Percentiles rank a stretch among this genome's conserved stretches.
phyloP scores from a whole-genome alignment of 768 basidiomycete species.

The Gloeophyllum trabeum region DNA sequence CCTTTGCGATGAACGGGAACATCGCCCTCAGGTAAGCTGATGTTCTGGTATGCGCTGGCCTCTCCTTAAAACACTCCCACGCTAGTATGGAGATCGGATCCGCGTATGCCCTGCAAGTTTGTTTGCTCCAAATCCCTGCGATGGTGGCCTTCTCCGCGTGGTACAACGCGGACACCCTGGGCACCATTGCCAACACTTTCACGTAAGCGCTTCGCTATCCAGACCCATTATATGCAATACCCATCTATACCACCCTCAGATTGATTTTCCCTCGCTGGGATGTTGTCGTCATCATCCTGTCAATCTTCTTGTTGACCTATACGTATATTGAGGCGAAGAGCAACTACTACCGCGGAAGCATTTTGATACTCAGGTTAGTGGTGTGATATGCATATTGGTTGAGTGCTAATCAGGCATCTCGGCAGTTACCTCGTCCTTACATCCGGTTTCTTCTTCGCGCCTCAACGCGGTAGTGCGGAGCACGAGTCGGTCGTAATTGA shows the following conservation, averaged over 20 bases:
- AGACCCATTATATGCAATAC: neutral
- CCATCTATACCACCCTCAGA: conserved; percentile 26
- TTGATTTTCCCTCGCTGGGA: conserved; percentile 99
- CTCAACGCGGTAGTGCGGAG: conserved; percentile 16
- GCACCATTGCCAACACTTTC: conserved; percentile 82
- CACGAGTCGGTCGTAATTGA: neutral
- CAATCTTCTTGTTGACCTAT: conserved; percentile 97
- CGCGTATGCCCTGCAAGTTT: conserved; percentile 97
- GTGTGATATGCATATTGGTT: neutral
- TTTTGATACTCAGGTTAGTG: conserved; percentile 82
- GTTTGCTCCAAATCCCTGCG: conserved; percentile 92
- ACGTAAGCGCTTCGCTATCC: conserved; percentile 49
- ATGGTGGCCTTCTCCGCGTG: conserved; percentile 99
- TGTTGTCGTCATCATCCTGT: conserved; percentile 86
- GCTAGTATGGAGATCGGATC: conserved; percentile 98
- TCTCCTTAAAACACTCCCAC: conserved; percentile 2
- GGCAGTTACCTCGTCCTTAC: conserved; percentile 81
- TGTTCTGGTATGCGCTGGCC: neutral
- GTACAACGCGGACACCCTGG: conserved; percentile 82
- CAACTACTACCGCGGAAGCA: conserved; percentile 96
- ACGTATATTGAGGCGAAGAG: conserved; percentile 98
- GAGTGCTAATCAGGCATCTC: conserved; percentile 5
- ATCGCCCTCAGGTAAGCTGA: conserved; percentile 78
- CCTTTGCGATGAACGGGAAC: conserved; percentile 93
- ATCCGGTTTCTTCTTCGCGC: conserved; percentile 90